Percentiles rank a stretch among this genome's conserved stretches.
phyloP scores from a whole-genome alignment of 345 rosid species.

The Eucalyptus cladocalyx region DNA sequence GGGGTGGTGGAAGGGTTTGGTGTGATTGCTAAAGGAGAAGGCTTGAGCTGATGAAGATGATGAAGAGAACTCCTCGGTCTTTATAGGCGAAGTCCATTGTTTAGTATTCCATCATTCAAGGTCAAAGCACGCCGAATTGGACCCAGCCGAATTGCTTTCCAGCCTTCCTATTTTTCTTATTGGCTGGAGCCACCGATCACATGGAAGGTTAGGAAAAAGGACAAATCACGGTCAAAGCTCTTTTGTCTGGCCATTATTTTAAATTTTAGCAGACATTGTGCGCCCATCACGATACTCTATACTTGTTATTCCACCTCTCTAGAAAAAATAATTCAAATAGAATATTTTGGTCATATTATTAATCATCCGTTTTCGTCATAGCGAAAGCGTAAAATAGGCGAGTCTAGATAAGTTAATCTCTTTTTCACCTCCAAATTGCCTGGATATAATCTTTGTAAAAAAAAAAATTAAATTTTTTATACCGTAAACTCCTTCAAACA shows the following conservation, averaged over 20 bases:
- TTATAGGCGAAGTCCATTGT: too few species aligned
- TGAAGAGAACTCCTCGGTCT: too few species aligned
- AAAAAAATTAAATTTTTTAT: background rate
- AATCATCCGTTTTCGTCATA: accelerated
- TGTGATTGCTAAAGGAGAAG: too few species aligned
- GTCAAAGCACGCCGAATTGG: background rate
- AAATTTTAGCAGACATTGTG: background rate
- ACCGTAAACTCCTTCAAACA: background rate
- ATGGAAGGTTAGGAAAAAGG: background rate
- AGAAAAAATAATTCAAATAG: background rate
- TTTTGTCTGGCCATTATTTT: background rate
- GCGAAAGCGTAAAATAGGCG: background rate
- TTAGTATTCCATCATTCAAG: too few species aligned
- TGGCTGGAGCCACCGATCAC: background rate
- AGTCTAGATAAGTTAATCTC: background rate
- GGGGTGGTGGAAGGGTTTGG: too few species aligned
- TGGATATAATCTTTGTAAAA: background rate
- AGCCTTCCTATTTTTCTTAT: background rate
- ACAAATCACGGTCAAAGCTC: background rate
- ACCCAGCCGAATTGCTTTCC: background rate
- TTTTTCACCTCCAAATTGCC: background rate
- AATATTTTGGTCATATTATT: background rate
- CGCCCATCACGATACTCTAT: background rate
- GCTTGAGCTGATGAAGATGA: too few species aligned
- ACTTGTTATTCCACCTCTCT: background rate